A percentile compares a stretch with the other conserved stretches of the same genome.
phyloP scores from a whole-genome alignment of 306 rosid genomes.

The Fragaria ananassa region DNA sequence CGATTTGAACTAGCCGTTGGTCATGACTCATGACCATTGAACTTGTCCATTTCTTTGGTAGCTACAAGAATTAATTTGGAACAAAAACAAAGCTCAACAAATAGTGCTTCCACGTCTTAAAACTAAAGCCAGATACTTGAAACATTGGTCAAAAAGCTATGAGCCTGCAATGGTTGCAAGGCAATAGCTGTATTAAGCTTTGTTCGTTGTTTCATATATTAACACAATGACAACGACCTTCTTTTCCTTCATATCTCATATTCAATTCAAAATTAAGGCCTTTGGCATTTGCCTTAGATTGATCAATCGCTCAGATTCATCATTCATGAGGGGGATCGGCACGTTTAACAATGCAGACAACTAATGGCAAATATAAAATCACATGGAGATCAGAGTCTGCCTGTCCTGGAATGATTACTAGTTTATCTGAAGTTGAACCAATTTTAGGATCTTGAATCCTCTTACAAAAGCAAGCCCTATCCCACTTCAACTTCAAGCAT shows the following conservation, averaged over 20 bases:
- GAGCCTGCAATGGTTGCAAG: background rate
- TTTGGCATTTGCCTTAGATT: background rate
- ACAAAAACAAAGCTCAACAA: background rate
- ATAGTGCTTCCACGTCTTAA: slow-evolving; percentile 8
- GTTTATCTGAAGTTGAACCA: background rate
- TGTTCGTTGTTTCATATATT: slow-evolving; percentile 28
- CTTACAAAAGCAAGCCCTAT: background rate
- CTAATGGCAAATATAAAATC: background rate
- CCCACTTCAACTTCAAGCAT: background rate
- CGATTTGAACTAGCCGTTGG: background rate
- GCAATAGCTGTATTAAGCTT: slow-evolving; percentile 18
- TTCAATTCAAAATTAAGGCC: slow-evolving; percentile 4
- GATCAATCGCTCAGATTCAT: slow-evolving; percentile 2
- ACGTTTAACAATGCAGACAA: background rate
- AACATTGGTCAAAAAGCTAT: background rate
- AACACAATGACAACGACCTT: slow-evolving; percentile 26
- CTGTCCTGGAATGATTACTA: background rate
- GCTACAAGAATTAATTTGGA: background rate
- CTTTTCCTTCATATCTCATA: slow-evolving; percentile 10
- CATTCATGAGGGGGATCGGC: background rate
- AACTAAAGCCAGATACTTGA: background rate
- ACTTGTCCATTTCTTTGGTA: slow-evolving; percentile 7
- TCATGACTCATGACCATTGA: background rate
- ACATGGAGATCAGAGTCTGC: slow-evolving; percentile 7
- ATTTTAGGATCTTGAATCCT: background rate